Evolutionary conservation across 2,329 filamentous ascomycete species (phyloP).

Genomic region (Elsinoe fawcettii): DNA sequence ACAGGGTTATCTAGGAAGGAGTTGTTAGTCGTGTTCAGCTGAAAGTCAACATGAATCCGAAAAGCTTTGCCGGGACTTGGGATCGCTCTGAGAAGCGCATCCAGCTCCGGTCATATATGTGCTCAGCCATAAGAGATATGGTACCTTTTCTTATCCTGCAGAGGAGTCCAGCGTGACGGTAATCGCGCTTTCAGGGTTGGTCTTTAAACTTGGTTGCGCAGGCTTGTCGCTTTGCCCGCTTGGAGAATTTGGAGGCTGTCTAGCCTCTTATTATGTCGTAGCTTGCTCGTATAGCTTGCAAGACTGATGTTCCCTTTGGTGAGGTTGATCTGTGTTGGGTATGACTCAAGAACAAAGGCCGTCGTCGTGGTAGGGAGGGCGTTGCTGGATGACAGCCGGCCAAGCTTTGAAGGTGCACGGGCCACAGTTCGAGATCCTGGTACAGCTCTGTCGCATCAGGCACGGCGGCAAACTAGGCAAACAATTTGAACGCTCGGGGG

Average conservation of each 20-base stretch:
- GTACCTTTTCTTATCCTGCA: constrained; percentile 9
- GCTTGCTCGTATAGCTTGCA: not conserved
- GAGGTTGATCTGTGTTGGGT: constrained; percentile 2
- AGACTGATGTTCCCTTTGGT: constrained; percentile 4
- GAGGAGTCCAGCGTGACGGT: constrained; percentile 8
- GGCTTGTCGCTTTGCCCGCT: constrained; percentile 14
- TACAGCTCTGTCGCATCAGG: not conserved
- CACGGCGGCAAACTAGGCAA: not conserved
- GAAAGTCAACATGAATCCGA: not conserved
- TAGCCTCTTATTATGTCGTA: not conserved
- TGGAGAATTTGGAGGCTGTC: not conserved
- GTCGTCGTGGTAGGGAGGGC: not conserved
- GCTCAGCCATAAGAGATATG: not conserved
- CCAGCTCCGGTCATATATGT: not conserved
- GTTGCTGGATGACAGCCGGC: constrained; percentile 1
- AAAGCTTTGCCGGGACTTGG: constrained; percentile 35
- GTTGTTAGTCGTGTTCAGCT: constrained; percentile 1
- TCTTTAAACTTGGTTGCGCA: constrained; percentile 15
- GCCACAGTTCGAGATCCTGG: not conserved
- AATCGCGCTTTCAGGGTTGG: constrained; percentile 3
- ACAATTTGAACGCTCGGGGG: not conserved
- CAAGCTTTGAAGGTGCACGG: constrained; percentile 9
- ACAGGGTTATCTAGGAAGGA: constrained; percentile 41
- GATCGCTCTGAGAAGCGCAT: not conserved
- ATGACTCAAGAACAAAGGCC: constrained; percentile 11